Base-by-base conservation (phyloP, 2,329 filamentous ascomycete genomes). In the Paecilomyces dactylethromorphus region DNA sequence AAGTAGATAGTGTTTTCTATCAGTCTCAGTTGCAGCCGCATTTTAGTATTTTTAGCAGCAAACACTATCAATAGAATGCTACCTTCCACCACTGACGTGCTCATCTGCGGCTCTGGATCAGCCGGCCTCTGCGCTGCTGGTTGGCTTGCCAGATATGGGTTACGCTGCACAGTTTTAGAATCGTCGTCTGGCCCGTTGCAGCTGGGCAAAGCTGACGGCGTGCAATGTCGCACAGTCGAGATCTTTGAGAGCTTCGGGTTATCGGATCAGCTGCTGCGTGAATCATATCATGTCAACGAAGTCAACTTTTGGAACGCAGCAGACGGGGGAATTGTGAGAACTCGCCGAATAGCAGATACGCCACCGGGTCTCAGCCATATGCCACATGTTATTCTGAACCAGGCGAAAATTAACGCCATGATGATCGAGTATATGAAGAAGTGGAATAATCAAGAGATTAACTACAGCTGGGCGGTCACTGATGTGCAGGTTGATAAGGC, bases 121-220 rank as follows among this genome's bases (percentile, higher is more conserved):
- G 86, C 85, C 4, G 85, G 86, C 18, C 77, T 87, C 55, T 83
- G 81, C 63, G 83, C 84, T 5, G 84, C 82, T 11, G 76, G 82
- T 29, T 88, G 84, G 84, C 80, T 88, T 2, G 77, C 84, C 1
- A 80, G 80, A 22, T 81, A 79, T 68, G 79, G 80, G n/a, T 76
- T 87, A 61, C 70, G 73, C 24, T 86, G 80, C 74, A 81, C 76
- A 51, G 80, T 88, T 26, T 74, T 88, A 0, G 86, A 89, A 64
- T 78, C 77, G 5, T 79, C 82, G 4, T 59, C 71, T 3, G 84
- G 83, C 0, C 83, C 82, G 0, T 75, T 88, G 55, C 66, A 76
- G 49, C 76, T 80, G 53, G 86, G 85, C 2, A 84, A 88, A 69
- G 87, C 86, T 13, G 86, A 89, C 60, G 84, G 84, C 1, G 81